A percentile compares a stretch with the other conserved stretches of the same genome.
Evolutionary conservation across 2,329 filamentous ascomycete species (phyloP).

Genomic region (Dothideomycetidae sp.): DNA sequence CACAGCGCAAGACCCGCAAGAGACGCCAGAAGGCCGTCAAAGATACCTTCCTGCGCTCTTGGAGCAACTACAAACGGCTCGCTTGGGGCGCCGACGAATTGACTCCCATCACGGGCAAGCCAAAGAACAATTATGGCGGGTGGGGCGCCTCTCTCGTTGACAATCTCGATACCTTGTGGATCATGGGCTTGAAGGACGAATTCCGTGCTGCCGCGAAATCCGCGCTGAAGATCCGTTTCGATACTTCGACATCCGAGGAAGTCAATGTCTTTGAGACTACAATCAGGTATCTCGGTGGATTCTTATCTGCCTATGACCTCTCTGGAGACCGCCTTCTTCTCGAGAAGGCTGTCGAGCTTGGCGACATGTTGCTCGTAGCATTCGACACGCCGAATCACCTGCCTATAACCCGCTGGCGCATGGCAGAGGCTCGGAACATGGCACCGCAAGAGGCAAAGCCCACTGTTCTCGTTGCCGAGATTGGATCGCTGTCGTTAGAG

Average conservation of each 20-base stretch:
- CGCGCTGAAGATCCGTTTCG: constrained; percentile 30
- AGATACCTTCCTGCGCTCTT: constrained; percentile 30
- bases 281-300: constrained; percentile 29
- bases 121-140: constrained; percentile 30
- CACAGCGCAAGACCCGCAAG: constrained; percentile 20
- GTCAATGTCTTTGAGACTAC: constrained; percentile 38
- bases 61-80: constrained; percentile 30
- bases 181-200: constrained; percentile 33
- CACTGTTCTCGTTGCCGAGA: constrained; percentile 31
- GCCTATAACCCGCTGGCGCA: constrained; percentile 33
- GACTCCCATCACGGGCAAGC: constrained; percentile 28
- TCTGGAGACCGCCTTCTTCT: constrained; percentile 23
- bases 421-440: constrained; percentile 25
- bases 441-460: constrained; percentile 27
- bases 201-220: constrained; percentile 33
- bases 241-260: constrained; percentile 23
- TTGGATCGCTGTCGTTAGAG: constrained; percentile 34
- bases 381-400: constrained; percentile 34
- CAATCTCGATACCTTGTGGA: constrained; percentile 33
- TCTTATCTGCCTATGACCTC: constrained; percentile 24
- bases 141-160: constrained; percentile 35
- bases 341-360: constrained; percentile 25
- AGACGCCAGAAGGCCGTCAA: constrained; percentile 27
- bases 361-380: constrained; percentile 32
- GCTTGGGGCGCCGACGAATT: constrained; percentile 38